phyloP scores from a whole-genome alignment of 2,329 filamentous ascomycete species.

The Cryphonectria carpinicola region DNA sequence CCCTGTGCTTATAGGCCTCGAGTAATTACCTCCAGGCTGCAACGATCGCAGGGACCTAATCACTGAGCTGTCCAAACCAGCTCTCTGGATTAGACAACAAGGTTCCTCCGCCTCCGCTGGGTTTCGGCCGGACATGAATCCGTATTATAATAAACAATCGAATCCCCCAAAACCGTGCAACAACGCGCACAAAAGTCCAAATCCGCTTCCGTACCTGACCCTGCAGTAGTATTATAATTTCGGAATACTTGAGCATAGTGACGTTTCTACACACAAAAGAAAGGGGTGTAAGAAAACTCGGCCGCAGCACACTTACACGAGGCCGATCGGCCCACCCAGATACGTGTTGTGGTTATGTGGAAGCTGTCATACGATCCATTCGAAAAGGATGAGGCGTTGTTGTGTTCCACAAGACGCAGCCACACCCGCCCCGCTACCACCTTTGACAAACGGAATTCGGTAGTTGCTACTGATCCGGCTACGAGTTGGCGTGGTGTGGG shows the following conservation, averaged over 20 bases:
- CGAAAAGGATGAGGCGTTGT: background rate
- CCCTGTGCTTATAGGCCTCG: background rate
- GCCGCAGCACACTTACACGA: background rate
- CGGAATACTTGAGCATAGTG: background rate
- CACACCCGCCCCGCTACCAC: background rate
- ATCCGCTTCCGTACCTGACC: background rate
- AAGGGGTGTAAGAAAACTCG: background rate
- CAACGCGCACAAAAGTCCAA: background rate
- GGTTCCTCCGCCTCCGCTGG: background rate
- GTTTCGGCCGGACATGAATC: background rate
- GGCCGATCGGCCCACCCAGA: background rate
- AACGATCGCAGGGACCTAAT: background rate
- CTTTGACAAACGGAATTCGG: constrained; percentile 14
- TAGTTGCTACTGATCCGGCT: background rate
- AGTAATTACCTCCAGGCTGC: background rate
- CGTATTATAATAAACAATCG: background rate
- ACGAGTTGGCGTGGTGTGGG: background rate
- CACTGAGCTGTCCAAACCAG: background rate
- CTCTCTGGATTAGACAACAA: background rate
- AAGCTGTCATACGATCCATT: background rate
- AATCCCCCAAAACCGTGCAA: background rate
- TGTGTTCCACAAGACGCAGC: background rate
- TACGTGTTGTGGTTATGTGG: background rate
- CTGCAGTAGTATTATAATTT: background rate
- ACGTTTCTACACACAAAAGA: no score